phyloP scores from a whole-genome alignment of 352 stramenopile species.

The Globisporangium splendens region DNA sequence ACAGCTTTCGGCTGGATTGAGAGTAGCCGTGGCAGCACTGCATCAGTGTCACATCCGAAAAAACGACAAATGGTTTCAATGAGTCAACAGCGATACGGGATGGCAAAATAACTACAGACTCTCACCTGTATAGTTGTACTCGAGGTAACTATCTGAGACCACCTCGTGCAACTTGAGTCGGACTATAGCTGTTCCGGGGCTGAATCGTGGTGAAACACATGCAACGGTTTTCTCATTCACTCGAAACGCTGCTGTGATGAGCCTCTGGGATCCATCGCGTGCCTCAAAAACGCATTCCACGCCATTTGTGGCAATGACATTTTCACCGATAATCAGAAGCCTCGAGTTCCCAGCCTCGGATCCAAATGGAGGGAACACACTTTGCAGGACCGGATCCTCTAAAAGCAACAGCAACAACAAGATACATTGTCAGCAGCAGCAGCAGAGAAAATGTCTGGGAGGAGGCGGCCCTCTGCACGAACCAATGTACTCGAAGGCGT shows the following conservation, averaged over 20 bases:
- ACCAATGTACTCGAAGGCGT: constrained; percentile 15
- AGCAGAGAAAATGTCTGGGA: not conserved
- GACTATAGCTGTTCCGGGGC: not conserved
- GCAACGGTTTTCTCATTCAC: constrained; percentile 4
- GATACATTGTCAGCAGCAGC: not conserved
- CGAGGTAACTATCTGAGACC: not conserved
- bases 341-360: constrained; percentile 1
- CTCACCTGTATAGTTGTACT: constrained; percentile 9
- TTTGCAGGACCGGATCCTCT: constrained; percentile 10
- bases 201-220: constrained; percentile 7
- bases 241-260: constrained; percentile 1
- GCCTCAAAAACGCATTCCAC: constrained; percentile 12
- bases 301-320: constrained; percentile 5
- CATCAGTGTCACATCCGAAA: not conserved
- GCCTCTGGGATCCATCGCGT: not conserved
- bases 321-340: constrained; percentile 5
- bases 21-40: constrained; percentile 12
- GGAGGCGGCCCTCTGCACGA: not conserved
- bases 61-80: not conserved
- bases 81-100: not conserved
- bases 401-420: not conserved
- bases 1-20: constrained; percentile 2
- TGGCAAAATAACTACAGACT: not conserved
- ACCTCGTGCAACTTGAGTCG: constrained; percentile 7
- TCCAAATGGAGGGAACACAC: constrained; percentile 9